Percentiles rank a stretch among this genome's conserved stretches.
Evolutionary conservation across 2,329 filamentous ascomycete genomes (phyloP).

Genomic region (Apiospora rasikravindrae): DNA sequence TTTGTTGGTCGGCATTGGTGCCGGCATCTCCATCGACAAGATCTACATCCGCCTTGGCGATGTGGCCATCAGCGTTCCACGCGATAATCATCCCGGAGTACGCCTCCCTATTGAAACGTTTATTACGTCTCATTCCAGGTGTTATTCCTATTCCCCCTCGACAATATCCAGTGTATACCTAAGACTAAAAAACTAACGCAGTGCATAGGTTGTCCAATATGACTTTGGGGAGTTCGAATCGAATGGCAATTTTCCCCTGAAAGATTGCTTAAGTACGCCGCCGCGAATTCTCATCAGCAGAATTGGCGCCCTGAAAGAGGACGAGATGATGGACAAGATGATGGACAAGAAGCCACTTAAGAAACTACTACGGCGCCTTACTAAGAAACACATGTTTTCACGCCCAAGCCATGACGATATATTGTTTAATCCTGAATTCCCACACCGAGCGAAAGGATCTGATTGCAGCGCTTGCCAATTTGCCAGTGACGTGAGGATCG

Average conservation of each 20-base stretch:
- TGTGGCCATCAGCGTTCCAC: slow-evolving; percentile 32
- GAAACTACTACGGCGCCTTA: neutral
- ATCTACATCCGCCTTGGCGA: slow-evolving; percentile 40
- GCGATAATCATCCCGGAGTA: neutral
- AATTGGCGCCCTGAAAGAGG: neutral
- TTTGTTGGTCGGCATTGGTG: slow-evolving; percentile 10
- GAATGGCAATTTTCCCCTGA: neutral
- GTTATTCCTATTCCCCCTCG: no score
- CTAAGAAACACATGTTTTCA: neutral
- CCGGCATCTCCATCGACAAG: slow-evolving; percentile 3
- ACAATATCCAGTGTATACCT: no score
- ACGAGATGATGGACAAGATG: neutral
- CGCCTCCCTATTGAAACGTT: no score
- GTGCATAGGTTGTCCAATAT: neutral
- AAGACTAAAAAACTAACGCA: no score
- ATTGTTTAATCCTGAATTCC: neutral
- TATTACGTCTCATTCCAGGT: no score
- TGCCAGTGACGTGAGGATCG: neutral
- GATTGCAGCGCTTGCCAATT: neutral
- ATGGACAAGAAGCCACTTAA: neutral
- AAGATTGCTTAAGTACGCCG: neutral
- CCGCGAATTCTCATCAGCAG: neutral
- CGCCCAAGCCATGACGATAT: neutral
- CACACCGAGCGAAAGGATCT: neutral
- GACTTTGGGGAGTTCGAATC: neutral